These are phyloP conservation scores for Danielia reshetovae DNA, from an alignment of 805 yeast genomes.

Conservation along the genomic window DNA sequence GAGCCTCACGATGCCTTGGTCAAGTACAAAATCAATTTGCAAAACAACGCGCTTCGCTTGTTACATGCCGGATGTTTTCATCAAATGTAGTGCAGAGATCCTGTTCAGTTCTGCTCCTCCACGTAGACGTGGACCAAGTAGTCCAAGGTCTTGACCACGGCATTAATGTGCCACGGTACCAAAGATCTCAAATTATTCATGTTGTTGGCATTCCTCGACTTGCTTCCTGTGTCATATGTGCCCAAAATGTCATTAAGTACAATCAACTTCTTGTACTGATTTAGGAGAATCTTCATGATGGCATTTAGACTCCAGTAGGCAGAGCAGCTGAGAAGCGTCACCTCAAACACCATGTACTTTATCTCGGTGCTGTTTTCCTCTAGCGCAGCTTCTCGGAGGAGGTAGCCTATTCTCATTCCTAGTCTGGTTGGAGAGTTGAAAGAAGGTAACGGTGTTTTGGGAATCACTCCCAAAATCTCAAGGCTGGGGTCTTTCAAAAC, in stretches of 20 bases:
- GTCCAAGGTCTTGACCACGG: constrained; percentile 60
- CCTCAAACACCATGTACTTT: constrained; percentile 46
- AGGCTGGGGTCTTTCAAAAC: constrained; percentile 46
- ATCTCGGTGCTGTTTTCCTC: not conserved
- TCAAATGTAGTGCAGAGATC: too few relatives aligned
- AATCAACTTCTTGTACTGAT: constrained; percentile 59
- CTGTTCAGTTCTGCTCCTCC: constrained; percentile 9
- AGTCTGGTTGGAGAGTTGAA: constrained; percentile 67
- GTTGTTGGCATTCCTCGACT: constrained; percentile 7
- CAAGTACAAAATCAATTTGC: too few relatives aligned
- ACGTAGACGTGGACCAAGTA: constrained; percentile 58
- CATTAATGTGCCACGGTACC: constrained; percentile 70
- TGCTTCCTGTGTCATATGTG: constrained; percentile 7
- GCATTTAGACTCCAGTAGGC: constrained; percentile 55
- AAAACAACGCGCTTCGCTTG: too few relatives aligned
- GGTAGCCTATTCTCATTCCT: constrained; percentile 68
- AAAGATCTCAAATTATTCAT: constrained; percentile 25
- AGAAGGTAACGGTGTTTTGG: constrained; percentile 59
- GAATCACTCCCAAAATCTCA: constrained; percentile 53
- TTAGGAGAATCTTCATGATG: constrained; percentile 51
- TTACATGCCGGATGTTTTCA: too few relatives aligned
- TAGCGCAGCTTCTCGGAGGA: constrained; percentile 39
- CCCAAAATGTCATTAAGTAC: constrained; percentile 40
- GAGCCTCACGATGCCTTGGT: too few relatives aligned
- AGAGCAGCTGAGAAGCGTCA: constrained; percentile 70